Base-by-base conservation (phyloP, 306 rosid species). In the Fagus sylvatica region DNA sequence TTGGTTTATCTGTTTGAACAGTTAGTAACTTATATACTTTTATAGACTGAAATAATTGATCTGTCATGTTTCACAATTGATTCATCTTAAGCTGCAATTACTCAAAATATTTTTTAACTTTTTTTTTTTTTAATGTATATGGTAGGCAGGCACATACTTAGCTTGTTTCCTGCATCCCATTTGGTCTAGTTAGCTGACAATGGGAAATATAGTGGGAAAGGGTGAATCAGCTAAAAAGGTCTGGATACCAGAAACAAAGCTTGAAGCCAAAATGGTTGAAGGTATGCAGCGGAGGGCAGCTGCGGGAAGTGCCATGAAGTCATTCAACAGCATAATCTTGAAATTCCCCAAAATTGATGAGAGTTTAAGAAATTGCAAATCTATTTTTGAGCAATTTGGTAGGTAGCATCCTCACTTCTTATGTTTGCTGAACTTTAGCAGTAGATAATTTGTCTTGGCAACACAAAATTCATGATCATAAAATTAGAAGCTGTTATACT, bases 271-370 rank as follows among this genome's bases (percentile, higher is more conserved):
- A 78, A 88, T 91, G 89, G 96, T 92, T 11, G 97, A 91, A 85
- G 91, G 93, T 36, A 79, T 95, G 90, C 85, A 75, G 80, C 83
- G 75, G 55, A 89, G 97, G 74, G 93, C 89, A 19, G 79, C 86
- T 36, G 85, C 73, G 7, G 99, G 99, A 81, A 79, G 84, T 79
- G 74, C 88, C 13, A 80, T 88, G 81, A 95, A 84, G 81, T 93
- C 99, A 15, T 93, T 95, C 85, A 85, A 95, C 84, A 79, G 83
- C 80, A 75, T 95, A 74, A 91, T 95, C 87, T 85, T 95, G 87
- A 93, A 95, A 70, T 95, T 95, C 73, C 98, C 93, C 37, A 95
- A 95, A 89, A 91, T 95, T 36, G 99, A 93, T 36, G 96, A 86
- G 79, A 95, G 89, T 86, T 86, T 95, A 36, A 83, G 96, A 79